Evolutionary conservation across 257 asterid species (phyloP), one percentile per base, ranked within the genome.

Genomic region (Lycium barbarum): DNA sequence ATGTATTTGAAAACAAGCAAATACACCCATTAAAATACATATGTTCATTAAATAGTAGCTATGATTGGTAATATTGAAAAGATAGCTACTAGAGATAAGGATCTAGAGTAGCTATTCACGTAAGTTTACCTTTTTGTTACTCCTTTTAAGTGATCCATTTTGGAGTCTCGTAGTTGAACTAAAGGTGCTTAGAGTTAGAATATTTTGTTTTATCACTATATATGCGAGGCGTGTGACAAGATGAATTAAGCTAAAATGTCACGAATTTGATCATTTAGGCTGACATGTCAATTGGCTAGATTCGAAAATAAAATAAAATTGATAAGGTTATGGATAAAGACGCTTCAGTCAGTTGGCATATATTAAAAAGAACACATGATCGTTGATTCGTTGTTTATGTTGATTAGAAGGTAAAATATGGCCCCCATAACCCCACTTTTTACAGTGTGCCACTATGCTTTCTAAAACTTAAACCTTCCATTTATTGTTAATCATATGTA

Each of bases 301-400:
- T 35, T 13, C 47, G n/a, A 66, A 66, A 13, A 9, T 0, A 3
- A 7, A 13, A 33, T 26, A 26, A 35, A 35, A 66, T 5, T 35
- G 36, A 72, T n/a, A 72, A 72, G 9, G 58, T 72, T 72, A 10
- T 72, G n/a, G 38, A n/a, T 71, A 40, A 71, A 71, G 79, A 17
- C 43, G 57, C 79, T 71, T 9, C 36, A 43, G 79, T 43, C 3
- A 40, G 2, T 71, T 71, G 57, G 10, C 57, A 43, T 71, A 71
- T 72, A 72, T 5, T 40, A 1, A 38, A 66, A n/a, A 72, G 1
- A 26, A 45, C 57, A 43, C n/a, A 33, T 18, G 10, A 12, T n/a
- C 10, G 3, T 26, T 26, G 45, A 40, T n/a, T 43, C 18, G 0
- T 26, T 26, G 33, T 26, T 43, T 71, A 4, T 2, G 68, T 62